Percentiles rank a stretch among this genome's conserved stretches.
These are phyloP conservation scores for Dactylellina cionopaga DNA, from an alignment of 2,329 filamentous ascomycete genomes.

Conservation along the genomic window DNA sequence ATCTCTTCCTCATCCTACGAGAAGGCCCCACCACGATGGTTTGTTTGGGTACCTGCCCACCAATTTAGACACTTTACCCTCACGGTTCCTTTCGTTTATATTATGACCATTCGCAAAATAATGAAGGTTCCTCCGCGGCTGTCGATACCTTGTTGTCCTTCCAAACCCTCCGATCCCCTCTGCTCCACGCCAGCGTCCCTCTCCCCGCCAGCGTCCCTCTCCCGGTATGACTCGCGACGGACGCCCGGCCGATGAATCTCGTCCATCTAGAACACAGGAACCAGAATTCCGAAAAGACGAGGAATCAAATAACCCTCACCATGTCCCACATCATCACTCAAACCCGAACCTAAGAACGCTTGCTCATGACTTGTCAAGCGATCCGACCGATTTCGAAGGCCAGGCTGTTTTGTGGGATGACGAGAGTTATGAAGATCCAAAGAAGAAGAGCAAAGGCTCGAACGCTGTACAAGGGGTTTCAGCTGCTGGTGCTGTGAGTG, in stretches of 20 bases:
- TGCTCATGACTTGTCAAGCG: slow-evolving; percentile 25
- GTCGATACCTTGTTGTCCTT: background rate
- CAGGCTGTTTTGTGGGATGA: slow-evolving; percentile 46
- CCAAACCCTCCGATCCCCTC: background rate
- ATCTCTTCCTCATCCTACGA: background rate
- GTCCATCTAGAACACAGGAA: background rate
- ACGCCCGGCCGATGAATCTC: slow-evolving; percentile 16
- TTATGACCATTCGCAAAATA: slow-evolving; percentile 32
- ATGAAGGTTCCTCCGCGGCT: slow-evolving; percentile 38
- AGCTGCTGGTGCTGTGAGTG: slow-evolving; percentile 33
- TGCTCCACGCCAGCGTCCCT: background rate
- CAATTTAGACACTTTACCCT: no score
- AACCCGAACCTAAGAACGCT: slow-evolving; percentile 24
- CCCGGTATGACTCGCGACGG: slow-evolving; percentile 37
- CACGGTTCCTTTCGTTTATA: background rate
- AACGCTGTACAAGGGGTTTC: slow-evolving; percentile 50
- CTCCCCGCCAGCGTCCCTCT: background rate
- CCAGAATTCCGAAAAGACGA: background rate
- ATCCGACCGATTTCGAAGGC: slow-evolving; percentile 47
- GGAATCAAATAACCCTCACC: slow-evolving; percentile 1
- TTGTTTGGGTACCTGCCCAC: no score
- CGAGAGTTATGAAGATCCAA: slow-evolving; percentile 33
- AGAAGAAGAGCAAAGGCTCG: slow-evolving; percentile 43
- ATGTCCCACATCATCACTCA: slow-evolving; percentile 32
- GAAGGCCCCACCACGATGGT: background rate